Conservation (phyloP, 2,329 filamentous ascomycete species). For the Chrysoporthe austroafricana region DNA sequence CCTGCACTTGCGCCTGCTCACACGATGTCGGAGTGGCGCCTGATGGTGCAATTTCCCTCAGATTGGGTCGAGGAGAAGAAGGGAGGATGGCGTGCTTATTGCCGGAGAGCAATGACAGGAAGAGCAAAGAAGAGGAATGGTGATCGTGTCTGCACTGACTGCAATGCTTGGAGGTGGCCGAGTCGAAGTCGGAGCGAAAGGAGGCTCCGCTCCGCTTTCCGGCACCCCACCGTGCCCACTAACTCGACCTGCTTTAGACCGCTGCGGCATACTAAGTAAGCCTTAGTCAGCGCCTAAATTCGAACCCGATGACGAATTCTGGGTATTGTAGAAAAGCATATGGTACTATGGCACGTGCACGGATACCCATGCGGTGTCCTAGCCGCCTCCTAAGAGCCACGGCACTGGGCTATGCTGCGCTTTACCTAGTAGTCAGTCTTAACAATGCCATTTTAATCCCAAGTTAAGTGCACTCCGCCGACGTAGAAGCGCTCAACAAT, state of each 20-base stretch:
- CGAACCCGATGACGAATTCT: background rate
- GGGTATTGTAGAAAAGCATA: background rate
- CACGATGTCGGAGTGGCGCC: background rate
- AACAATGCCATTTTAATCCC: no score
- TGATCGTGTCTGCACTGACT: background rate
- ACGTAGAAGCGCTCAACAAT: no score
- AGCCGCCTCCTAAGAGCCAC: no score
- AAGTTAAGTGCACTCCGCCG: no score
- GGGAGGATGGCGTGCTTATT: background rate
- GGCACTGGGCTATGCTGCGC: no score
- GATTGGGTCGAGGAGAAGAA: background rate
- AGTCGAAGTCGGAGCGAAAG: conserved; percentile 4
- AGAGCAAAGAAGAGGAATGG: background rate
- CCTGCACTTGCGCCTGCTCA: background rate
- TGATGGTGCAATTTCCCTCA: background rate
- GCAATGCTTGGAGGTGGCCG: background rate
- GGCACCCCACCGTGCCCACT: background rate
- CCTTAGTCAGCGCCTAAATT: background rate
- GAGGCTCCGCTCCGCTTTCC: conserved; percentile 2
- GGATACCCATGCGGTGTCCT: no score
- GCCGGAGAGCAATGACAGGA: background rate
- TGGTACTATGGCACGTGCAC: no score
- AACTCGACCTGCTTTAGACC: background rate
- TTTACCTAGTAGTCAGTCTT: no score
- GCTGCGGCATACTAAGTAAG: background rate